Conservation (phyloP, 2,329 filamentous ascomycete species). For the Neofusicoccum sp. region DNA sequence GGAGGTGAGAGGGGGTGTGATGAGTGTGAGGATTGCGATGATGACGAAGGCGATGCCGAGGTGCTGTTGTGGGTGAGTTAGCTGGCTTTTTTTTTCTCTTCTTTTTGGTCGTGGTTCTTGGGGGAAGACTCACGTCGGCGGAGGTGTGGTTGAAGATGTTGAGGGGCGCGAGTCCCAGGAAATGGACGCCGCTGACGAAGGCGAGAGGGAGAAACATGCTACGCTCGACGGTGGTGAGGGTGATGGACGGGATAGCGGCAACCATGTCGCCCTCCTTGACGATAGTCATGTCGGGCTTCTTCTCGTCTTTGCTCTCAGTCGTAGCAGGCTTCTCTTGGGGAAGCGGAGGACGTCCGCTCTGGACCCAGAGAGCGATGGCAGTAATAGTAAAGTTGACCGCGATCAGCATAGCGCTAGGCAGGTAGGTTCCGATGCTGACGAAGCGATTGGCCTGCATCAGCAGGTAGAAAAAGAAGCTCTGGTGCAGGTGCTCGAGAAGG, state of each 20-base stretch:
- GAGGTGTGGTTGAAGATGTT: conserved; percentile 82
- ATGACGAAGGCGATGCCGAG: conserved; percentile 35
- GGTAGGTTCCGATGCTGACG: conserved; percentile 96
- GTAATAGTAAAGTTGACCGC: conserved; percentile 95
- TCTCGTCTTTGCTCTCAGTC: conserved; percentile 38
- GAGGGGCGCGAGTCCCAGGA: conserved; percentile 77
- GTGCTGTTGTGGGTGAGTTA: conserved; percentile 11
- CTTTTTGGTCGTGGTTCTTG: conserved; percentile 43
- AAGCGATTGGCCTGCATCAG: conserved; percentile 90
- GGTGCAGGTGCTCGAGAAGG: conserved; percentile 91
- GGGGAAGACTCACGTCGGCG: conserved; percentile 61
- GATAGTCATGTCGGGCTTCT: conserved; percentile 39
- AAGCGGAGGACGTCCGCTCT: conserved; percentile 62
- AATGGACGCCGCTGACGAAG: conserved; percentile 72
- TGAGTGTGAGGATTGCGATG: conserved; percentile 35
- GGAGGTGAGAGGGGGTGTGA: conserved; percentile 36
- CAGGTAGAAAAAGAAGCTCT: conserved; percentile 99
- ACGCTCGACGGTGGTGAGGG: conserved; percentile 56
- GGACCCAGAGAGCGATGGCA: conserved; percentile 91
- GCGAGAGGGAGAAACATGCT: conserved; percentile 73
- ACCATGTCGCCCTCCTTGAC: conserved; percentile 39
- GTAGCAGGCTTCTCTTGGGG: conserved; percentile 31
- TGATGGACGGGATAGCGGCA: conserved; percentile 42
- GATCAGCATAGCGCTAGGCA: conserved; percentile 96
- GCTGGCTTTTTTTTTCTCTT: conserved; percentile 28